These are phyloP conservation scores for Phallus indusiatus DNA, from an alignment of 768 basidiomycete species.

Conservation along the genomic window DNA sequence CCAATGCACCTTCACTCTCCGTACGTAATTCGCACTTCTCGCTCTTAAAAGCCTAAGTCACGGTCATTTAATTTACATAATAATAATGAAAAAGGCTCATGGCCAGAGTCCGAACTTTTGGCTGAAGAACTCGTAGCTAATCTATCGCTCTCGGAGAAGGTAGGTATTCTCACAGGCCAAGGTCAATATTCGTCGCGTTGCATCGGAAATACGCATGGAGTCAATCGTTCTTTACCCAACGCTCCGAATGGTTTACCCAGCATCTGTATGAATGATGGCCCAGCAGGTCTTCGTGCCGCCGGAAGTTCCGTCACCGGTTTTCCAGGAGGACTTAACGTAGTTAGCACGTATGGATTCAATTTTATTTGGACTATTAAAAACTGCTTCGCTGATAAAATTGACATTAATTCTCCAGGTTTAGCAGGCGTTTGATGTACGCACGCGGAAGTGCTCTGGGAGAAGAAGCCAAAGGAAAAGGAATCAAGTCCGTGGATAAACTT, in stretches of 20 bases:
- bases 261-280: conserved; percentile 11
- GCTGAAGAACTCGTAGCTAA: conserved; percentile 3
- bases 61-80: not conserved
- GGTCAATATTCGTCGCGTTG: conserved; percentile 9
- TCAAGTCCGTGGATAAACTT: conserved; percentile 1
- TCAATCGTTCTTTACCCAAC: conserved; percentile 5
- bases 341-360: conserved; percentile 28
- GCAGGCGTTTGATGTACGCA: conserved; percentile 10
- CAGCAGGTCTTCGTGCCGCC: conserved; percentile 5
- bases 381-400: not conserved
- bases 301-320: conserved; percentile 3
- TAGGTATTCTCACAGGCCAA: conserved; percentile 8
- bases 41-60: not conserved
- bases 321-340: conserved; percentile 38
- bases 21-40: not conserved
- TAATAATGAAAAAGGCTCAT: conserved; percentile 5
- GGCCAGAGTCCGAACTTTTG: conserved; percentile 4
- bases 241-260: conserved; percentile 7
- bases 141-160: conserved; percentile 9
- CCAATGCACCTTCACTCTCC: not conserved
- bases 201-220: conserved; percentile 4
- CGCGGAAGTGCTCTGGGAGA: conserved; percentile 9
- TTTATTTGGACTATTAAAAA: not conserved
- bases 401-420: conserved; percentile 4
- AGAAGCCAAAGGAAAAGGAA: conserved; percentile 11